A percentile compares a stretch with the other conserved stretches of the same genome.
Conservation (phyloP, 768 basidiomycete genomes). For the Suillus subalutaceus region DNA sequence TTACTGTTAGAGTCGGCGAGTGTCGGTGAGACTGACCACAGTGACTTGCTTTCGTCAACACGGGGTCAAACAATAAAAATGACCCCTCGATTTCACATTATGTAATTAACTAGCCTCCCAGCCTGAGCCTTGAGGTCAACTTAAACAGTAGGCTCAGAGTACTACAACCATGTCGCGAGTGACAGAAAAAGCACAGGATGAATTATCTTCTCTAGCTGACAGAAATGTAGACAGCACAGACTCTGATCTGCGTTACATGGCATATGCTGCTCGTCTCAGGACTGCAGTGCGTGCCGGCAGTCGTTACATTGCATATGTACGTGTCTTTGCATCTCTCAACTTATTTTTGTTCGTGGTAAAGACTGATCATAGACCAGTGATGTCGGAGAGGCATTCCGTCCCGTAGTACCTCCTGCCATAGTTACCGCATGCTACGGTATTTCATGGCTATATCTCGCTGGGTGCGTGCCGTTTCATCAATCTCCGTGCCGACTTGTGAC, state of each 20-base stretch:
- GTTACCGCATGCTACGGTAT: slow-evolving; percentile 81
- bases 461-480: slow-evolving; percentile 36
- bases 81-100: slow-evolving; percentile 19
- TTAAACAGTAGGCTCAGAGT: too few species aligned
- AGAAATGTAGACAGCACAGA: slow-evolving; percentile 67
- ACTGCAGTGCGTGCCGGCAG: slow-evolving; percentile 71
- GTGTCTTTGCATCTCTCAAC: slow-evolving; percentile 21
- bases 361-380: slow-evolving; percentile 65
- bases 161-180: slow-evolving; percentile 14
- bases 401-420: slow-evolving; percentile 70
- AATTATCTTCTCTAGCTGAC: slow-evolving; percentile 62
- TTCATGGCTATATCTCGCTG: slow-evolving; percentile 79
- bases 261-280: slow-evolving; percentile 76
- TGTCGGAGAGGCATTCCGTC: slow-evolving; percentile 82
- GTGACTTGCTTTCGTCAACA: slow-evolving; percentile 7
- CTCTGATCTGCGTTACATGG: slow-evolving; percentile 70
- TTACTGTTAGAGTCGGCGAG: slow-evolving; percentile 15
- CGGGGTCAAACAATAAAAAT: slow-evolving; percentile 16
- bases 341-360: slow-evolving; percentile 12
- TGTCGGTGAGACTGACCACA: slow-evolving; percentile 1
- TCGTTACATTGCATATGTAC: slow-evolving; percentile 79
- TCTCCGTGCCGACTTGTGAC: not conserved
- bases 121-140: too few species aligned
- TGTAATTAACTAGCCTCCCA: slow-evolving; percentile 18
- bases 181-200: slow-evolving; percentile 42